phyloP scores from a whole-genome alignment of 495 filamentous ascomycete genomes.

The Annulohypoxylon stygium region DNA sequence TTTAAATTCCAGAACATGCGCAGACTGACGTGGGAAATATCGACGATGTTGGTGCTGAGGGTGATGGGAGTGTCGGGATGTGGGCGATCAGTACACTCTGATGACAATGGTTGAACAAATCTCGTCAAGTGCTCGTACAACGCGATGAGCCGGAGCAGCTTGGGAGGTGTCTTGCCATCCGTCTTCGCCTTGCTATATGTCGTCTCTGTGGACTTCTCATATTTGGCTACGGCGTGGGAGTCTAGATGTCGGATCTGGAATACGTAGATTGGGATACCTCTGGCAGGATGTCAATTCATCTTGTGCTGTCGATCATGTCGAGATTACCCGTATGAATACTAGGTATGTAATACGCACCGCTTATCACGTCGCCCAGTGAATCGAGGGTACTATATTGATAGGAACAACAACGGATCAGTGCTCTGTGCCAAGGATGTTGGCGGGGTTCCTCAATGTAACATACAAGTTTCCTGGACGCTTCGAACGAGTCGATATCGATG shows the following conservation, averaged over 20 bases:
- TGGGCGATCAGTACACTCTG: slow-evolving; percentile 74
- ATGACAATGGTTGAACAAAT: slow-evolving; percentile 87
- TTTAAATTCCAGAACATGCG: slow-evolving; percentile 96
- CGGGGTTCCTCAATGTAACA: slow-evolving; percentile 40
- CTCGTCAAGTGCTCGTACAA: slow-evolving; percentile 90
- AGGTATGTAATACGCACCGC: slow-evolving; percentile 48
- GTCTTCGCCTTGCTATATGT: slow-evolving; percentile 65
- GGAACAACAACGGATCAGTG: slow-evolving; percentile 17
- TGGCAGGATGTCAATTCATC: slow-evolving; percentile 45
- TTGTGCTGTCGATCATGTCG: background rate
- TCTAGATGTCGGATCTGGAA: slow-evolving; percentile 87
- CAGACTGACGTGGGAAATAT: slow-evolving; percentile 84
- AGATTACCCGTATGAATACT: background rate
- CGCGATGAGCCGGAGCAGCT: slow-evolving; percentile 83
- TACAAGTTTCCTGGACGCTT: slow-evolving; percentile 81
- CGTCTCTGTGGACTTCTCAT: slow-evolving; percentile 71
- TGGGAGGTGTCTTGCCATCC: slow-evolving; percentile 72
- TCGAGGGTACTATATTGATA: slow-evolving; percentile 79
- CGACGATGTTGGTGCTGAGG: slow-evolving; percentile 90
- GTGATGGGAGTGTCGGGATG: slow-evolving; percentile 82
- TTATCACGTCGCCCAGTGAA: slow-evolving; percentile 90
- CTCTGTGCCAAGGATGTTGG: background rate
- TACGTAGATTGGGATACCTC: slow-evolving; percentile 90
- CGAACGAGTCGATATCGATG: slow-evolving; percentile 85
- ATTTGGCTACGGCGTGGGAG: slow-evolving; percentile 80